Evolutionary conservation across 441 rosid genomes (phyloP), one percentile per base, ranked within the genome.

Genomic region (Brassica balearica): DNA sequence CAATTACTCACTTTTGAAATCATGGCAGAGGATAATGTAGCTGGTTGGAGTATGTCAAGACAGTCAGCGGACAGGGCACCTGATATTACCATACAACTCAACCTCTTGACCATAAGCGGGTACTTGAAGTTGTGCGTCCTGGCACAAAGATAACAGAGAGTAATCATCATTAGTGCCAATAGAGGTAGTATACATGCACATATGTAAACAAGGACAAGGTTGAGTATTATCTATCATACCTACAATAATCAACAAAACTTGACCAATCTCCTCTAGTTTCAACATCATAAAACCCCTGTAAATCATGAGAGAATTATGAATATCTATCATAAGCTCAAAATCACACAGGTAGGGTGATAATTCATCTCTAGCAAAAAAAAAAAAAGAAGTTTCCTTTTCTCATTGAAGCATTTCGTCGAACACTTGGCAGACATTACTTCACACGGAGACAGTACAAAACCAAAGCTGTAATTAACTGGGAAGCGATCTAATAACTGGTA

Each of bases 41-140:
- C 90, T 12, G 96, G 95, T 69, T 92, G 97, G 73, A 94, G 93
- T 84, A 94, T 88, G 79, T 94, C 88, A 71, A 88, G 82, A 76
- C 79, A 72, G 62, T 87, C 86, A 32, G 88, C 82, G 14, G 90
- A 65, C 69, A 78, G 84, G 69, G 85, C 86, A 69, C 94, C 94
- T 17, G 95, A 86, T 61, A 88, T 81, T 51, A 92, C 84, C 92
- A 87, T 85, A 77, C 96, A 91, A 77, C 89, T 89, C 80, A 92
- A 83, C 81, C 98, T 88, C 84, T 88, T 94, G 43, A 87, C 95
- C 82, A 94, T 73, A 77, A 88, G 92, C 32, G 97, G 97, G 84
- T 89, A 92, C 85, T 94, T 92, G 81, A 91, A 76, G 73, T 92
- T 91, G 65, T 82, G 84, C 65, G 79, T 77, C 85, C 97, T 94